phyloP scores from a whole-genome alignment of 2,329 filamentous ascomycete genomes.

The Alternaria conjuncta region DNA sequence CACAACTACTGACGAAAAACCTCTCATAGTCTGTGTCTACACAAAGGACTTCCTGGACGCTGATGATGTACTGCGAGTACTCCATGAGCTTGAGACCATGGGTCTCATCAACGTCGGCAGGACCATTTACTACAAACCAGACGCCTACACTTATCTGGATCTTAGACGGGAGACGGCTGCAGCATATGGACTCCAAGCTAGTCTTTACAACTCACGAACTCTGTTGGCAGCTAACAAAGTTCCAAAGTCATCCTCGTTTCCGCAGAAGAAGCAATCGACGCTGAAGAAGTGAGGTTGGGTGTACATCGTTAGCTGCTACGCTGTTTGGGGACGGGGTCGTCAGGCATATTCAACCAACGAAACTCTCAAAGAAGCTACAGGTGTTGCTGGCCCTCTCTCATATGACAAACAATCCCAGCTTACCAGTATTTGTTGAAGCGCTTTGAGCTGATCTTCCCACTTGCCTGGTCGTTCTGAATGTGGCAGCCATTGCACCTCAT shows the following conservation, averaged over 20 bases:
- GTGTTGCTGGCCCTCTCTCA: neutral
- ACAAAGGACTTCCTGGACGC: constrained; percentile 75
- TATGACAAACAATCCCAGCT: neutral
- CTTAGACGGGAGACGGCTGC: constrained; percentile 47
- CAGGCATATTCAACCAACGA: neutral
- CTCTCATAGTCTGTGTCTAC: constrained; percentile 67
- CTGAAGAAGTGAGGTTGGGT: neutral
- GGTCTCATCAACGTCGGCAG: constrained; percentile 60
- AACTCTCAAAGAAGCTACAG: neutral
- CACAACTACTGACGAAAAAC: neutral
- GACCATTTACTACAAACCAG: constrained; percentile 79
- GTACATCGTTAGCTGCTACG: neutral
- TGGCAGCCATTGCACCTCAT: neutral
- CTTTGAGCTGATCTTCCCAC: neutral
- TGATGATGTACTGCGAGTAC: constrained; percentile 71
- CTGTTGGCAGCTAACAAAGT: constrained; percentile 30
- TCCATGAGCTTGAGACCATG: constrained; percentile 67
- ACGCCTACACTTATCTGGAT: constrained; percentile 59
- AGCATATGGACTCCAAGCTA: constrained; percentile 51
- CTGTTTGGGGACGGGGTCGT: neutral
- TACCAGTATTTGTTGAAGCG: neutral
- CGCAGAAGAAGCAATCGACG: constrained; percentile 21
- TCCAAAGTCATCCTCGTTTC: constrained; percentile 2
- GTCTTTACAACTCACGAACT: constrained; percentile 52
- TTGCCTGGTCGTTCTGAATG: neutral